phyloP scores from a whole-genome alignment of 2,329 filamentous ascomycete species.

The Calonectria pseudoreteaudii region DNA sequence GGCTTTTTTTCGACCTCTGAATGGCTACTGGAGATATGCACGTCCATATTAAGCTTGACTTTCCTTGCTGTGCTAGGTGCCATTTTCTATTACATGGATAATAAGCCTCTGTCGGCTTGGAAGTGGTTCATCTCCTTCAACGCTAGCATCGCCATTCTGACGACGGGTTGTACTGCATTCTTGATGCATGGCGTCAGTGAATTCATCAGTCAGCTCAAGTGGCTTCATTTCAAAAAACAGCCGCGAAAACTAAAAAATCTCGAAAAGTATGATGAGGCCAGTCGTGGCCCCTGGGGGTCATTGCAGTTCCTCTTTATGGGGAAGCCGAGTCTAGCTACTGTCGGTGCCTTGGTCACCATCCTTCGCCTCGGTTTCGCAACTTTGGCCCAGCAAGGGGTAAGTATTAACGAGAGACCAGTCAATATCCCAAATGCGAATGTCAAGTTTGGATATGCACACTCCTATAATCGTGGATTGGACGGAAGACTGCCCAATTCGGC shows the following conservation, averaged over 20 bases:
- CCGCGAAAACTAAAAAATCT: slow-evolving; percentile 5
- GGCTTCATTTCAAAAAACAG: slow-evolving; percentile 19
- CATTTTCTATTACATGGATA: slow-evolving; percentile 16
- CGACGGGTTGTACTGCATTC: slow-evolving; percentile 14
- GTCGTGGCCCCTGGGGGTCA: slow-evolving; percentile 22
- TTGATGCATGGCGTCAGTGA: slow-evolving; percentile 27
- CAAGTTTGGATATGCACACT: slow-evolving; percentile 21
- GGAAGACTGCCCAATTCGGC: not conserved
- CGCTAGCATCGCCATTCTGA: slow-evolving; percentile 15
- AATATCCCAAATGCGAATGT: not conserved
- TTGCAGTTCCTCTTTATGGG: slow-evolving; percentile 4
- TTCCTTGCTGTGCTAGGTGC: not conserved
- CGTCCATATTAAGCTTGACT: not conserved
- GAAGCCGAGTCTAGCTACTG: slow-evolving; percentile 21
- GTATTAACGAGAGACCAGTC: not conserved
- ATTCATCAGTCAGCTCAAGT: slow-evolving; percentile 30
- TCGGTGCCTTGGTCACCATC: slow-evolving; percentile 26
- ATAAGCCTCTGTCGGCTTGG: slow-evolving; percentile 22
- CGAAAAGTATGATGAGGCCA: slow-evolving; percentile 25
- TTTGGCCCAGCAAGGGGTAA: slow-evolving; percentile 20
- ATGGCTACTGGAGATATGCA: not conserved
- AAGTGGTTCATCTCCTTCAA: slow-evolving; percentile 13
- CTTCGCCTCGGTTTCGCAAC: slow-evolving; percentile 10
- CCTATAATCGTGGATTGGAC: not conserved
- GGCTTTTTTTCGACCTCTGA: not conserved